Percentiles rank a stretch among this genome's conserved stretches.
phyloP scores from a whole-genome alignment of 129 eudicot species.

The Silybum marianum region DNA sequence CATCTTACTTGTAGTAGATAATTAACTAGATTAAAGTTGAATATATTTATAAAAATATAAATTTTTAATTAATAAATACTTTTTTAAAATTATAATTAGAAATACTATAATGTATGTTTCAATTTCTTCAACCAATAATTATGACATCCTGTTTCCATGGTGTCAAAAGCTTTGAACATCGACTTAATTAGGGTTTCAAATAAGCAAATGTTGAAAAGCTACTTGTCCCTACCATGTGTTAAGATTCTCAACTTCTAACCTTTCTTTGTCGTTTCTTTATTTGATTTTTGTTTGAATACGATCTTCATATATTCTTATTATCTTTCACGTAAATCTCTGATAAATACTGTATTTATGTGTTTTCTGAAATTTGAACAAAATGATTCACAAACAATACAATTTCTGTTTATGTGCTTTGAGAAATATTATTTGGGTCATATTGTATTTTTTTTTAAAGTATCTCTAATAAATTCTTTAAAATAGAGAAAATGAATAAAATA shows the following conservation, averaged over 20 bases:
- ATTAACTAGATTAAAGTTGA: neutral
- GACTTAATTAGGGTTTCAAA: neutral
- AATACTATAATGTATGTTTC: neutral
- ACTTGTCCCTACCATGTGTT: slow-evolving; percentile 30
- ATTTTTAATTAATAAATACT: neutral
- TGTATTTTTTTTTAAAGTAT: no score
- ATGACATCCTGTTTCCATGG: slow-evolving; percentile 36
- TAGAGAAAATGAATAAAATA: no score
- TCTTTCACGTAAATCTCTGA: neutral
- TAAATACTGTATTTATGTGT: neutral
- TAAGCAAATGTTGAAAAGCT: neutral
- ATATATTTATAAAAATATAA: neutral
- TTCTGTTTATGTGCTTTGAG: no score
- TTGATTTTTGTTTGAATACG: neutral
- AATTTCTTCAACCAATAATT: slow-evolving; percentile 20
- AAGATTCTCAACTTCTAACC: slow-evolving; percentile 23
- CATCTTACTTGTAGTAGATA: neutral
- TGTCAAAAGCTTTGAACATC: slow-evolving; percentile 23
- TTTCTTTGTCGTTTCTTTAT: neutral
- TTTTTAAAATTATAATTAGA: neutral
- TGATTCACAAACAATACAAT: neutral
- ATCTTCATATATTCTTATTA: neutral
- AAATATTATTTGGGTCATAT: no score
- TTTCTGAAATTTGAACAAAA: neutral
- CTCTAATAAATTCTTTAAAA: no score